Conservation (phyloP, 2,329 filamentous ascomycete species). For the Colletotrichum eremochloae region DNA sequence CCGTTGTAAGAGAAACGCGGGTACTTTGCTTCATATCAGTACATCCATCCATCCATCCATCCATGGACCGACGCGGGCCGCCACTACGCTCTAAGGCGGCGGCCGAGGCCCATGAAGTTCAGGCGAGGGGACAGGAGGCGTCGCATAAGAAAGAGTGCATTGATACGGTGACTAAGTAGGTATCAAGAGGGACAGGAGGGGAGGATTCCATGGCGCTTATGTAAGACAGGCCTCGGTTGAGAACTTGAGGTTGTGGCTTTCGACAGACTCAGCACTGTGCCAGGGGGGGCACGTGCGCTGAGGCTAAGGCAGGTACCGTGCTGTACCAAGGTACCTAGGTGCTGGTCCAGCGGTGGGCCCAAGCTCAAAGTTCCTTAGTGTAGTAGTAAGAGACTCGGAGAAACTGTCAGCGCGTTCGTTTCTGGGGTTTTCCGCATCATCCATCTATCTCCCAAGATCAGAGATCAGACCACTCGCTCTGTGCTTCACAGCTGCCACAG, state of each 20-base stretch:
- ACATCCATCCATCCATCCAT: not conserved
- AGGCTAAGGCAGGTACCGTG: not conserved
- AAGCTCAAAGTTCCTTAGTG: constrained; percentile 32
- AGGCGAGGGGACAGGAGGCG: constrained; percentile 11
- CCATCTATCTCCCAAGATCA: constrained; percentile 21
- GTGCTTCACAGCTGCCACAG: constrained; percentile 2
- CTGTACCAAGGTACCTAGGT: too few relatives aligned
- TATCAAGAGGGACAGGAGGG: not conserved
- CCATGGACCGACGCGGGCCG: constrained; percentile 22
- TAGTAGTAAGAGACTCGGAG: constrained; percentile 4
- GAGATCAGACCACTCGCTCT: constrained; percentile 11
- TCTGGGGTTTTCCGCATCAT: constrained; percentile 6
- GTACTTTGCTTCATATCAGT: constrained; percentile 4
- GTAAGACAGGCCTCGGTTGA: not conserved
- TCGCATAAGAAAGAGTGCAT: not conserved
- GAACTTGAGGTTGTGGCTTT: too few relatives aligned
- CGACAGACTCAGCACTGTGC: constrained; percentile 15
- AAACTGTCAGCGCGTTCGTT: constrained; percentile 24
- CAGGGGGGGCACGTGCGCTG: constrained; percentile 4
- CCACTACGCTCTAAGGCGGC: constrained; percentile 13
- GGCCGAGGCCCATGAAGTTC: constrained; percentile 20
- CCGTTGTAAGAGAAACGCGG: not conserved
- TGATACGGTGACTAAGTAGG: not conserved
- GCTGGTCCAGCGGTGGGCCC: not conserved
- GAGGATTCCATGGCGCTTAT: not conserved